Base-by-base conservation (phyloP, 108 stramenopile species). In the Aurantiochytrium sp. region DNA sequence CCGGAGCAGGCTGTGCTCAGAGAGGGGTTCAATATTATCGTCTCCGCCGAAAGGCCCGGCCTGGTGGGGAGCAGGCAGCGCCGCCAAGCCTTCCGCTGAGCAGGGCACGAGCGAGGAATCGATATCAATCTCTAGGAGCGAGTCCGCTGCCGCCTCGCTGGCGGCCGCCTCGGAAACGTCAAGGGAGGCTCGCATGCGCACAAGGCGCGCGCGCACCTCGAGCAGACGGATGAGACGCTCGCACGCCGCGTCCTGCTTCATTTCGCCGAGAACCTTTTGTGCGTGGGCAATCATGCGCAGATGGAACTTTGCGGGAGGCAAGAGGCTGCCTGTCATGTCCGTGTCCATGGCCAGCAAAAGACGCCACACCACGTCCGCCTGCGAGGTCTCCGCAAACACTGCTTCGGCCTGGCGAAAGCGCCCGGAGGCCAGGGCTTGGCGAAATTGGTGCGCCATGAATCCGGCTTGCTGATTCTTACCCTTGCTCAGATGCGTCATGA, bases 401-500 rank as follows among this genome's bases (percentile, higher is more conserved):
- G 42, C 2, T 42, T 41, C 42, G 19, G 45, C 42, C 45, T 48
- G 73, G 42, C 45, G 21, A n/a, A 41, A 41, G 0, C 73, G 73
- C 2, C 19, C 45, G n/a, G 12, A 22, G 21, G 17, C 45, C 6
- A 81, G 73, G 17, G 73, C 73, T 6, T 81, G 73, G 21, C 73
- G 39, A 24, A 81, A 81, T 48, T 81, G 73, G 45, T 81, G 73
- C n/a, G 73, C 30, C 73, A 81, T 48, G 12, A 81, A 81, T 6
- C 73, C 73, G 0, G 73, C 45, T 42, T 41, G 39, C 4, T 81
- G 73, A 81, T 81, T 81, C 45, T 3, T 81, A 19, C 42, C 39
- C 39, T 81, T 41, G n/a, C 24, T 81, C 42, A 48, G 32, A 24
- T 48, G 73, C 45, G 42, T 48, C 39, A 81, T 41, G 30, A 48